Conservation (phyloP, 2,329 filamentous ascomycete species). For the Stemphylium lycopersici region DNA sequence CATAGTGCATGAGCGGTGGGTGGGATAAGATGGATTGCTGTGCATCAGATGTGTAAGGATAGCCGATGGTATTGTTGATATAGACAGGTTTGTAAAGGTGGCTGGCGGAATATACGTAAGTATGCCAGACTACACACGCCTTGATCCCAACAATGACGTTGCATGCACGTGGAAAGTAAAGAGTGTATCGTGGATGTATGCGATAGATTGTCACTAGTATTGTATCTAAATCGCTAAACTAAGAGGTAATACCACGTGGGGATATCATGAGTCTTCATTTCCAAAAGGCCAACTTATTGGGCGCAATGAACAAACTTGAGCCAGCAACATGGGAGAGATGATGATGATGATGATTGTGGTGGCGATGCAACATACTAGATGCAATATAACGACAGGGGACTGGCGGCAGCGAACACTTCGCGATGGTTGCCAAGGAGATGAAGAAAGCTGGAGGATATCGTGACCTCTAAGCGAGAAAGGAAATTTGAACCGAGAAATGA, state of each 20-base stretch:
- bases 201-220: too few species aligned
- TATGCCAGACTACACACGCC: too few species aligned
- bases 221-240: not conserved
- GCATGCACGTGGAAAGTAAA: too few species aligned
- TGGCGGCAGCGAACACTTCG: slow-evolving; percentile 23
- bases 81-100: too few species aligned
- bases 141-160: too few species aligned
- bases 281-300: not conserved
- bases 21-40: too few species aligned
- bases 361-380: slow-evolving; percentile 20
- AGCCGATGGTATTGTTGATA: too few species aligned
- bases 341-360: not conserved
- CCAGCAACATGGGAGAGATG: not conserved
- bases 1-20: too few species aligned
- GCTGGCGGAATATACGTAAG: too few species aligned
- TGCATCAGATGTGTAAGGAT: too few species aligned
- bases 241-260: not conserved
- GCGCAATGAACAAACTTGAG: not conserved
- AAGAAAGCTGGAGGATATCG: slow-evolving; percentile 10
- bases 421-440: slow-evolving; percentile 4
- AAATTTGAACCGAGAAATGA: not conserved
- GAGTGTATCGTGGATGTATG: too few species aligned
- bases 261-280: slow-evolving; percentile 6
- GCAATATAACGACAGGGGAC: slow-evolving; percentile 21
- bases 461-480: slow-evolving; percentile 10